Percentiles rank a stretch among this genome's conserved stretches.
These are phyloP conservation scores for Fusarium redolens DNA, from an alignment of 2,329 filamentous ascomycete genomes.

Conservation along the genomic window DNA sequence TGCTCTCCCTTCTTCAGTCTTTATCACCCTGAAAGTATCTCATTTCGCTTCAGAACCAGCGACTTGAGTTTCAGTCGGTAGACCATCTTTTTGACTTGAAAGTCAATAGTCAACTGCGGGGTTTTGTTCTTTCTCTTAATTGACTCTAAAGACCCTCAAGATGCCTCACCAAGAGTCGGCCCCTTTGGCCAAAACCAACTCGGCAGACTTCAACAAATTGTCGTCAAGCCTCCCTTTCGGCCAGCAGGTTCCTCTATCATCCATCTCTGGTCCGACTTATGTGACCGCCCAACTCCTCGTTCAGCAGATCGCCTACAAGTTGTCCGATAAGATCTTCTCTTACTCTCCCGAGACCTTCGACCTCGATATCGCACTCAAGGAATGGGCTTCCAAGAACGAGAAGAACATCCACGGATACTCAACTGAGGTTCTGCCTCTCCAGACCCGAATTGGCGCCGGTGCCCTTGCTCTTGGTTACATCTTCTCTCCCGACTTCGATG, in stretches of 20 bases:
- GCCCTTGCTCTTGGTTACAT: conserved; percentile 95
- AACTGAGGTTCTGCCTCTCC: conserved; percentile 81
- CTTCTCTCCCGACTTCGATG: conserved; percentile 96
- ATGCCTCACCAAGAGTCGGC: conserved; percentile 53
- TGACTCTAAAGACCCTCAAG: conserved; percentile 15
- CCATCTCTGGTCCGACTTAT: conserved; percentile 89
- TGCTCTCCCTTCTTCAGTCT: conserved; percentile 9
- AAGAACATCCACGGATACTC: conserved; percentile 85
- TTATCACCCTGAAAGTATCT: conserved; percentile 35
- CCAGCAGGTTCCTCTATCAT: conserved; percentile 63
- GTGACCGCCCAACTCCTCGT: conserved; percentile 92
- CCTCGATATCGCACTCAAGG: conserved; percentile 83
- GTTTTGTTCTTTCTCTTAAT: conserved; percentile 6
- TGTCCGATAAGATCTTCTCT: conserved; percentile 97
- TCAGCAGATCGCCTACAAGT: conserved; percentile 93
- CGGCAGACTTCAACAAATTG: conserved; percentile 52
- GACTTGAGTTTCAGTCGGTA: conserved; percentile 31
- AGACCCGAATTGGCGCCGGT: conserved; percentile 90
- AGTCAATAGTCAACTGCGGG: conserved; percentile 21
- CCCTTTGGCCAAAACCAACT: conserved; percentile 41
- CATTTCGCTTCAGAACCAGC: conserved; percentile 40
- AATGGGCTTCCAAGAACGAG: conserved; percentile 77
- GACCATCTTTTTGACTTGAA: conserved; percentile 15
- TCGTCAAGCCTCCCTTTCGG: conserved; percentile 69
- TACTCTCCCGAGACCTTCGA: conserved; percentile 96